Evolutionary conservation across 177 flowering plant genomes (phyloP), one percentile per base, ranked within the genome.

Genomic region (Telopea speciosissima): DNA sequence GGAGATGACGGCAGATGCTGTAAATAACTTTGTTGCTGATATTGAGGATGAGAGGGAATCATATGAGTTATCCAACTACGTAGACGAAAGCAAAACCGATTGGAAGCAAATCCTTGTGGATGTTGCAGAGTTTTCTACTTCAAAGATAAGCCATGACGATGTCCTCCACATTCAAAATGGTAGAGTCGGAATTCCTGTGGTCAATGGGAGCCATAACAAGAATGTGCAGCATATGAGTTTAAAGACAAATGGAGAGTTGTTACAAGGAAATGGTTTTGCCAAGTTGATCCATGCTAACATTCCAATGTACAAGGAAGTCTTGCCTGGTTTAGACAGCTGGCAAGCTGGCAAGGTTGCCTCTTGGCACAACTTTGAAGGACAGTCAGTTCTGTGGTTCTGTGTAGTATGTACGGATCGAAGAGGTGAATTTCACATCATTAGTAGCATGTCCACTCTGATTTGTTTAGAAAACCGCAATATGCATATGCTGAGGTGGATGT

Each of bases 341-440:
- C 83, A 75, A 77, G 75, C 89, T 52, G 79, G 81, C 77, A 95
- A 92, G 80, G 73, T 95, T 75, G 78, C 88, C 66, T 76, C 91
- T 72, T 95, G 99, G 99, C 94, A 92, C 80, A 83, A 81, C 73
- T 80, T 83, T 26, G 96, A 90, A 84, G 94, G 96, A 62, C 90
- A 84, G 31, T 92, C 97, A 59, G 78, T 92, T 73, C 91, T 83
- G 63, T 95, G 97, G 97, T 76, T 95, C 61, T 87, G 84, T 76
- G 85, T 90, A 13, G 82, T 87, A 22, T 90, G 89, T 76, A 81
- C 91, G 58, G 94, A 95, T 77, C 88, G 91, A 66, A 88, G 65
- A 89, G 97, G 99, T 92, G 81, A 81, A 44, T 22, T 60, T 76
- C 33, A 24, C n/a, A 6, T 58, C 21, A 12, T 33, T 65, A 8